These are phyloP conservation scores for Paragyromitra xinjiangensis DNA, from an alignment of 495 filamentous ascomycete genomes.

Conservation along the genomic window DNA sequence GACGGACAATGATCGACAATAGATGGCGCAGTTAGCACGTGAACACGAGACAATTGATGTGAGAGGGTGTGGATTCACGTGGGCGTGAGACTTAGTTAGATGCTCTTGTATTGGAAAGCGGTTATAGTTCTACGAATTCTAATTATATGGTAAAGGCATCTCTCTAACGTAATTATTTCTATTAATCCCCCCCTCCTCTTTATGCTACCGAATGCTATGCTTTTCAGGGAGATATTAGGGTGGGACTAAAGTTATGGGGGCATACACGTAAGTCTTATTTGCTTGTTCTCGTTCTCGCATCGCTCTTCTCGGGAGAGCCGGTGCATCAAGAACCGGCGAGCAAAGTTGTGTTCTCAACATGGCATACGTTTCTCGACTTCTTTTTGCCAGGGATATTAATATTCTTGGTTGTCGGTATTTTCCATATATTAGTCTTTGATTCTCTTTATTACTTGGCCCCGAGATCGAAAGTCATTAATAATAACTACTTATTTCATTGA, in stretches of 20 bases:
- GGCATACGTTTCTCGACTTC: too few relatives aligned
- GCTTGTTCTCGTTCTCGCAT: neutral
- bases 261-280: neutral
- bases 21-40: slow-evolving; percentile 19
- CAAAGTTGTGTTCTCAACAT: too few relatives aligned
- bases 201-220: neutral
- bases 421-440: too few relatives aligned
- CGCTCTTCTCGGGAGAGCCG: neutral
- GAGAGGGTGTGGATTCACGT: slow-evolving; percentile 11
- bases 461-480: too few relatives aligned
- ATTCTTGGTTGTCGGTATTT: too few relatives aligned
- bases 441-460: too few relatives aligned
- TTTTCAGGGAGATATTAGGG: neutral
- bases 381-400: too few relatives aligned
- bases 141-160: slow-evolving; percentile 30
- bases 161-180: slow-evolving; percentile 1
- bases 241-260: neutral
- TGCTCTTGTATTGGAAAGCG: slow-evolving; percentile 14
- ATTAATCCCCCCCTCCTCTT: neutral
- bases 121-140: slow-evolving; percentile 26
- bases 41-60: slow-evolving; percentile 7
- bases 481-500: neutral
- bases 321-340: too few relatives aligned
- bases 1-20: slow-evolving; percentile 12
- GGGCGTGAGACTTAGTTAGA: slow-evolving; percentile 15